phyloP scores from a whole-genome alignment of 345 rosid species.

The Hibiscus syriacus region DNA sequence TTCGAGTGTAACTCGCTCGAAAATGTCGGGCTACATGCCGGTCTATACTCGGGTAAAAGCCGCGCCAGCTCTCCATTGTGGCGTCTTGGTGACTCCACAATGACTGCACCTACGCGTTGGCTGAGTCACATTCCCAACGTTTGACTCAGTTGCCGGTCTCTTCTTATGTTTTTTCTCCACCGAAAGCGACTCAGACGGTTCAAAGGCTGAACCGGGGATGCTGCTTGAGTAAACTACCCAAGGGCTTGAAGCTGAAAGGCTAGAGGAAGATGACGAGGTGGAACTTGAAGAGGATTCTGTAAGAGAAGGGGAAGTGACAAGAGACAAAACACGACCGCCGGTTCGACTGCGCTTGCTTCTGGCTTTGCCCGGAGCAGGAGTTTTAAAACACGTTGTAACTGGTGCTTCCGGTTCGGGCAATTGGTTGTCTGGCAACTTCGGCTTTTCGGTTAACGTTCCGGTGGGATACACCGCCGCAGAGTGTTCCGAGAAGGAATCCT shows the following conservation, averaged over 20 bases:
- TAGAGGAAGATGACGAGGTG: background rate
- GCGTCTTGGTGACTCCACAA: background rate
- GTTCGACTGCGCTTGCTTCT: background rate
- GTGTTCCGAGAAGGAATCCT: background rate
- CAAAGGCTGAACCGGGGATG: background rate
- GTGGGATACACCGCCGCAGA: background rate
- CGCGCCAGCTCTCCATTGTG: conserved; percentile 13
- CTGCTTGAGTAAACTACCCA: background rate
- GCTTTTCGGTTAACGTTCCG: background rate
- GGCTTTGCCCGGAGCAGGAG: background rate
- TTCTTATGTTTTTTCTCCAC: background rate
- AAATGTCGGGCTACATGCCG: conserved; percentile 57
- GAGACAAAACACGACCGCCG: background rate
- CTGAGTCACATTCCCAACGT: background rate
- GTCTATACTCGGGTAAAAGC: conserved; percentile 52
- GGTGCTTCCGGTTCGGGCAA: background rate
- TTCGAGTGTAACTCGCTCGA: conserved; percentile 39
- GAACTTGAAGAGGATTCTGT: background rate
- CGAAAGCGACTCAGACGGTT: background rate
- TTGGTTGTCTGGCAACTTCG: background rate
- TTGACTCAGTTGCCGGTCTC: background rate
- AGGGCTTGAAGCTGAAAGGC: background rate
- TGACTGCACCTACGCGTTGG: background rate
- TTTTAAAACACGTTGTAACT: background rate
- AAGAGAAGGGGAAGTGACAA: background rate